Percentiles rank a stretch among this genome's conserved stretches.
Evolutionary conservation across 331 rosid species (phyloP).

Genomic region (Phaseolus coccineus): DNA sequence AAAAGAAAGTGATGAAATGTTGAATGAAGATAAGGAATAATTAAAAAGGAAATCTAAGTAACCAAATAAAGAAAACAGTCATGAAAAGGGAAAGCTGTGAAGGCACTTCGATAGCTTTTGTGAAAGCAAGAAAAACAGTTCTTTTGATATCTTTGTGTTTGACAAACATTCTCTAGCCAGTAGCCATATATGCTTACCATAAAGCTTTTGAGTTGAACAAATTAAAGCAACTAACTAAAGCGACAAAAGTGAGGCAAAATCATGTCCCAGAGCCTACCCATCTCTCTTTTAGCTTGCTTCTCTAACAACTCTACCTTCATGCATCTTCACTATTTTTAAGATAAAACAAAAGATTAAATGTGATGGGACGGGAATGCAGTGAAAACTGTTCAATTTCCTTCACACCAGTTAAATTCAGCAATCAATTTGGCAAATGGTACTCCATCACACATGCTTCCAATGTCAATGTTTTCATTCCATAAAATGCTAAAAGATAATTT

Average conservation of each 20-base stretch:
- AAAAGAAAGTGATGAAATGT: conserved; percentile 31
- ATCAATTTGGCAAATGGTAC: conserved; percentile 36
- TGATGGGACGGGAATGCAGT: conserved; percentile 1
- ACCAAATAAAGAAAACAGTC: conserved; percentile 43
- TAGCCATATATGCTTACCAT: conserved; percentile 39
- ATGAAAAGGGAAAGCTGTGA: conserved; percentile 55
- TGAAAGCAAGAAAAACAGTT: conserved; percentile 50
- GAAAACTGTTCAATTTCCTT: conserved; percentile 14
- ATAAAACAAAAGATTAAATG: conserved; percentile 13
- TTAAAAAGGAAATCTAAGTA: conserved; percentile 39
- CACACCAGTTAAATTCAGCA: conserved; percentile 27
- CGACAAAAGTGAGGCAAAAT: conserved; percentile 61
- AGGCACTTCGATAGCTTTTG: conserved; percentile 62
- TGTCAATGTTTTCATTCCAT: conserved; percentile 39
- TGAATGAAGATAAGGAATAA: conserved; percentile 41
- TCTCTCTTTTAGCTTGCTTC: conserved; percentile 18
- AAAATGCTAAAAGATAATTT: conserved; percentile 39
- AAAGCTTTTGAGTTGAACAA: conserved; percentile 47
- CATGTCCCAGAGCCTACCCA: conserved; percentile 44
- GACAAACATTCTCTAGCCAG: conserved; percentile 54
- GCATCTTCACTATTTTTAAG: conserved; percentile 4
- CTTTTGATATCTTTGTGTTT: conserved; percentile 51
- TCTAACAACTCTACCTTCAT: conserved; percentile 21
- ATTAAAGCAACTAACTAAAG: conserved; percentile 48
- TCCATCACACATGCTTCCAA: background rate